Evolutionary conservation across 169 alveolate species (phyloP), one percentile per base, ranked within the genome.

Genomic region (Toxoplasma gondii): DNA sequence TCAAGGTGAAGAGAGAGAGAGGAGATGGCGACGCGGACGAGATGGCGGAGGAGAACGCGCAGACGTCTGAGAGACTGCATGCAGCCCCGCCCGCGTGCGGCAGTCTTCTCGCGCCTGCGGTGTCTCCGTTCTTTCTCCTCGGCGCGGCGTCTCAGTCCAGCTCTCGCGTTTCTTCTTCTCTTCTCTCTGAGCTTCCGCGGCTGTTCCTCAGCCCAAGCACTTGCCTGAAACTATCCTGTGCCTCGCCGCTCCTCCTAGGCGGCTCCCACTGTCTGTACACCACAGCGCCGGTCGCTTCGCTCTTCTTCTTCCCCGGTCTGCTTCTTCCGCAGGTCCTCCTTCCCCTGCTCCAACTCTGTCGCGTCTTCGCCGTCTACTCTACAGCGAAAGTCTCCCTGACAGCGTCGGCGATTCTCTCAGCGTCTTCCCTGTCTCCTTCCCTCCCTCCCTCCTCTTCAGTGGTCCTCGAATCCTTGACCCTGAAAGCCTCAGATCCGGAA

Each of bases 311-410:
- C 67, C 93, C 93, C 17, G 93, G 93, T 10, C 69, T 90, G 69
- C 74, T 90, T 54, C 88, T 90, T 54, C 93, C 58, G 74, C 93
- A 90, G 44, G 87, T 90, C 43, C 93, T 90, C 64, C 88, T 90
- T 17, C 93, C 93, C 31, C 93, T 90, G 67, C 44, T 90, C 29
- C 93, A 90, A 45, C 41, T 90, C 78, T 90, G 93, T 67, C 36
- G 74, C 39, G 67, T 90, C 44, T 90, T 58, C 74, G 78, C 88
- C 69, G 80, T 53, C 43, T 70, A 44, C 49, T 74, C 69, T 4
- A 69, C 93, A 29, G 93, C 93, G 22, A 34, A 74, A 34, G 88
- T 45, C 31, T 67, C 93, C 10, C 36, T 88, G 53, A 17, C 5
- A 0, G 17, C 58, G 12, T 5, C 53, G 54, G 92, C 67, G 64